Percentiles rank a stretch among this genome's conserved stretches.
Evolutionary conservation across 148 eudicot genomes (phyloP).

Genomic region (Silene uniflora): DNA sequence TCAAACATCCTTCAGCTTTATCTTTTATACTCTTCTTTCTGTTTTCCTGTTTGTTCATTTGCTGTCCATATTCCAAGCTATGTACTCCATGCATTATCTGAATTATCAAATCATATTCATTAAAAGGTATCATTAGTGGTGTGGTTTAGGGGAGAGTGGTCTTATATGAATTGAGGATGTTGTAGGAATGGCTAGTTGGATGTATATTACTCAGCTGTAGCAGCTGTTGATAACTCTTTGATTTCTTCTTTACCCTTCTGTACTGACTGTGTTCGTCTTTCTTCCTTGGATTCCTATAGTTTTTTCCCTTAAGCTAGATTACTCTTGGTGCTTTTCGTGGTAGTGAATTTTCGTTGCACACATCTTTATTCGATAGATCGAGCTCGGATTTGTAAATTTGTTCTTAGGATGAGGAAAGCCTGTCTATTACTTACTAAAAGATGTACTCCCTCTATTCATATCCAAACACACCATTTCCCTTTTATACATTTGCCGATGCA

Average conservation of each 20-base stretch:
- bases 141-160: not conserved
- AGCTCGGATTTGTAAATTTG: not conserved
- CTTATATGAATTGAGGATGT: not conserved
- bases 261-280: not conserved
- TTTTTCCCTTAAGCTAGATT: not conserved
- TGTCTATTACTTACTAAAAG: no score
- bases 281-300: not conserved
- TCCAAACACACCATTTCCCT: no score
- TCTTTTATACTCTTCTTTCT: not conserved
- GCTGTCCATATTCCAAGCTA: not conserved
- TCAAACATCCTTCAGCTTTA: no score
- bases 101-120: no score
- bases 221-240: not conserved
- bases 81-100: not conserved
- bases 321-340: not conserved
- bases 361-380: constrained; percentile 6
- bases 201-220: not conserved
- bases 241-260: not conserved
- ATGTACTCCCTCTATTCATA: no score
- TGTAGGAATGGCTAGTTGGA: not conserved
- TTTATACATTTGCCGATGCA: no score
- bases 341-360: not conserved
- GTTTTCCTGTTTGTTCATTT: not conserved
- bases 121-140: not conserved
- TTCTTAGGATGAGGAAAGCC: not conserved